These are phyloP conservation scores for Bigelowiella natans DNA, from an alignment of 78 protist genomes.

Conservation along the genomic window DNA sequence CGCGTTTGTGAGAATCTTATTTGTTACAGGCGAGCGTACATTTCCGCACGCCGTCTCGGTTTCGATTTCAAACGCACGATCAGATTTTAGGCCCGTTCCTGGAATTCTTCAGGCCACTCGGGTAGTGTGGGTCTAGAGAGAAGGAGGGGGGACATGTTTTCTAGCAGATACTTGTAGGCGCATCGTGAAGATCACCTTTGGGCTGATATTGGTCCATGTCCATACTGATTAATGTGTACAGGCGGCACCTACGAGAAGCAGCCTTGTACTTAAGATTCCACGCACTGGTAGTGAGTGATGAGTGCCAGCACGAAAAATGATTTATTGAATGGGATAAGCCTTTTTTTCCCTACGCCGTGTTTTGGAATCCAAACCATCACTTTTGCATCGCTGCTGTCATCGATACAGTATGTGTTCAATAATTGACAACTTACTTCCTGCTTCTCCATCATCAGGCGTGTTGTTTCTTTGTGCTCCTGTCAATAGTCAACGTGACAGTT, in stretches of 20 bases:
- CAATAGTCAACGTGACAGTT: not conserved
- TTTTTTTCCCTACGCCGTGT: not conserved
- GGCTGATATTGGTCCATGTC: not conserved
- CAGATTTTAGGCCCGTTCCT: not conserved
- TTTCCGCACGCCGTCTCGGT: not conserved
- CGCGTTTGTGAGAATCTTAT: not conserved
- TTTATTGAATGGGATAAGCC: not conserved
- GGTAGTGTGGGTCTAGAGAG: not conserved
- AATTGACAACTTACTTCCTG: too few species aligned
- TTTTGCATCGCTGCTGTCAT: not conserved
- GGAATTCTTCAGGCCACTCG: not conserved
- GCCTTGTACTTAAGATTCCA: not conserved
- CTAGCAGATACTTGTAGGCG: not conserved
- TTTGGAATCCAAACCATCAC: not conserved
- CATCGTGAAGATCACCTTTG: not conserved
- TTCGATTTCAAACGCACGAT: not conserved
- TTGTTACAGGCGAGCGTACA: not conserved
- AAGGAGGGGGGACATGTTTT: not conserved
- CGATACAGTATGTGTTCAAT: too few species aligned
- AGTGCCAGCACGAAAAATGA: not conserved
- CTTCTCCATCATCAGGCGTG: not conserved
- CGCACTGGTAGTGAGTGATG: not conserved
- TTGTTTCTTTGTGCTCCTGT: not conserved
- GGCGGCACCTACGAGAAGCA: not conserved
- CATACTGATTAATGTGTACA: not conserved